Evolutionary conservation across 345 rosid genomes (phyloP), one percentile per base, ranked within the genome.

Genomic region (Pelargonium nanum): DNA sequence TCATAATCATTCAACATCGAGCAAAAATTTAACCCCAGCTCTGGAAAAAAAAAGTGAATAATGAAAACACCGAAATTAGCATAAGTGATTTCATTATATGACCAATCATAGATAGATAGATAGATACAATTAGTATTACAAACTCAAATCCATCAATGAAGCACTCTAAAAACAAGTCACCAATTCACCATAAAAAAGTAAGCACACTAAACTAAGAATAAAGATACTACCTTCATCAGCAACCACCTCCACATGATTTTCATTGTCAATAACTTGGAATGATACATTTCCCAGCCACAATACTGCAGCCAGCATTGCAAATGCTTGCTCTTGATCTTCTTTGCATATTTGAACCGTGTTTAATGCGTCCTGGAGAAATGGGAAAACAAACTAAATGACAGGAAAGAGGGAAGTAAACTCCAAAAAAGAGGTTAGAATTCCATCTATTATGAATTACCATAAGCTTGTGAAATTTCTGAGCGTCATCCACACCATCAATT

Each of bases 281-380:
- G 85, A 80, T 68, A 89, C 74, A 70, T 93, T 93, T 65, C 99
- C 99, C 24, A 93, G 70, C 97, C 97, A 89, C 53, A 93, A 71
- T 28, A 93, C 83, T 5, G 86, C 88, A n/a, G 94, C 94, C 74
- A 93, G 89, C 81, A 87, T 72, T 59, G 85, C 68, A 81, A 89
- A 93, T 50, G 70, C 75, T 56, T 78, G 80, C 64, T 87, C 97
- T 73, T 87, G 95, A 68, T 84, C 88, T 58, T 84, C 85, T 75
- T 80, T 83, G 56, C 72, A 55, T 70, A 89, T 87, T 56, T 78
- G 86, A 74, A 89, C 78, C 59, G 74, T 73, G 68, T 81, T 88
- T 64, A 93, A 69, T 52, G 97, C 94, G 71, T 87, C 83, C 99
- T 93, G 77, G 55, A 59, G 59, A 69, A 63, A 59, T 50, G 54